Base-by-base conservation (phyloP, 2,329 filamentous ascomycete genomes). In the Cadophora sp. region DNA sequence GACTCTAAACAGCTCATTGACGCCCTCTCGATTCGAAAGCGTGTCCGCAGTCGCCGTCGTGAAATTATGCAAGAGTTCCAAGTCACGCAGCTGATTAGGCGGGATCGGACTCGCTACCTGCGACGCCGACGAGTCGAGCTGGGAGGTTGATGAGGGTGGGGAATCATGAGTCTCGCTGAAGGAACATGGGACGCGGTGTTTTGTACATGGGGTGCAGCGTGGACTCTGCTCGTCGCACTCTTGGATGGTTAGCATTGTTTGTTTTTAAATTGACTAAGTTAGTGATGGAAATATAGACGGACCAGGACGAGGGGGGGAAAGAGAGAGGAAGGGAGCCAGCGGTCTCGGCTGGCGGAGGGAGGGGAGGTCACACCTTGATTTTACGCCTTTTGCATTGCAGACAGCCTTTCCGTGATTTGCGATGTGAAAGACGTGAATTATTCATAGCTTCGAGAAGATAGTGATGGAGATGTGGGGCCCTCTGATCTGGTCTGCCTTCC, bases 161-260 rank as follows among this genome's bases (percentile, higher is more conserved):
- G n/a, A n/a, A n/a, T 43, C 40, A 19, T 6, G 40, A n/a, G n/a
- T n/a, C 6, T 43, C 16, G 16, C 14, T 43, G 40, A 43, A 43
- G 16, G 40, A 43, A 19, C 40, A 43, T 1, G 40, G 19, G 16
- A 43, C 40, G 16, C 40, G 40, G 16, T 43, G 40, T 19, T 58
- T 58, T 4, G n/a, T 37, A n/a, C 55, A 58, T 12, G 55, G 55
- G 4, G 55, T 34, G 22, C 55, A 58, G 37, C 16, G 55, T n/a
- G 55, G 55, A n/a, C 29, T 34, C 16, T 34, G 29, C 24, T 58
- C 55, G 27, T 58, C 55, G 14, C 55, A 58, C 55, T 58, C 55
- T 37, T 34, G 27, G 14, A 37, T 24, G 7, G 55, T 58, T 34
- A 58, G 55, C 48, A 51, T 51, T 26, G 48, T 22, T 26, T 51